Evolutionary conservation across 305 asterid genomes (phyloP).

Genomic region (Solanum hybrid): DNA sequence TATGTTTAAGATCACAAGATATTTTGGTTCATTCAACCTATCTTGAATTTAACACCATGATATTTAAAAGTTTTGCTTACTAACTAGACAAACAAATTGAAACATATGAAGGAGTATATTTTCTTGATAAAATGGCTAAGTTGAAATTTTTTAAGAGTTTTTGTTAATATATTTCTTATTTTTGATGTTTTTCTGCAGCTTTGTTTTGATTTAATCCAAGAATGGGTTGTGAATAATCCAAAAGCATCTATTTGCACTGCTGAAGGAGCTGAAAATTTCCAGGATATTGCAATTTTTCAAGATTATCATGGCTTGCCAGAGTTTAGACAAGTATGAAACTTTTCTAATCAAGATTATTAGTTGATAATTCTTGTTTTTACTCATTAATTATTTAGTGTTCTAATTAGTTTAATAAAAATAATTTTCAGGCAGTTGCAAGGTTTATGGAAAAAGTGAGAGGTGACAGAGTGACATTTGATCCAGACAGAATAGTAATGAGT

Average conservation of each 20-base stretch:
- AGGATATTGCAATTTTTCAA: conserved; percentile 57
- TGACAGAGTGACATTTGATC: conserved; percentile 45
- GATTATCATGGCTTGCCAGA: conserved; percentile 75
- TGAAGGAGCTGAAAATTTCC: conserved; percentile 47
- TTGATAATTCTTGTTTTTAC: not conserved
- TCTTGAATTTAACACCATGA: accelerated
- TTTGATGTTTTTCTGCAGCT: conserved; percentile 30
- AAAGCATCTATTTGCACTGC: conserved; percentile 59
- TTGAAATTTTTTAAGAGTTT: not conserved
- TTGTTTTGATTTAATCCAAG: conserved; percentile 48
- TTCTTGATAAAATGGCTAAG: not conserved
- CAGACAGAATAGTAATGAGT: conserved; percentile 59
- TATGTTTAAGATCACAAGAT: too few relatives aligned
- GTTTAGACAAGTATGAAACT: conserved; percentile 46
- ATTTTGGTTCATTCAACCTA: too few relatives aligned
- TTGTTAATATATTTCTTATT: not conserved
- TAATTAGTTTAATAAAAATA: not conserved
- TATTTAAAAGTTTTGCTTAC: not conserved
- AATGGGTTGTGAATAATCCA: conserved; percentile 53
- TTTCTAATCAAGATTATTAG: not conserved
- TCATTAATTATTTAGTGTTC: not conserved
- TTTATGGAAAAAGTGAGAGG: conserved; percentile 74
- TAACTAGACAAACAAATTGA: not conserved
- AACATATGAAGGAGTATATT: not conserved
- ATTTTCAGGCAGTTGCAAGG: conserved; percentile 58